Base-by-base conservation (phyloP, 768 basidiomycete genomes). In the Boletus huronensis region DNA sequence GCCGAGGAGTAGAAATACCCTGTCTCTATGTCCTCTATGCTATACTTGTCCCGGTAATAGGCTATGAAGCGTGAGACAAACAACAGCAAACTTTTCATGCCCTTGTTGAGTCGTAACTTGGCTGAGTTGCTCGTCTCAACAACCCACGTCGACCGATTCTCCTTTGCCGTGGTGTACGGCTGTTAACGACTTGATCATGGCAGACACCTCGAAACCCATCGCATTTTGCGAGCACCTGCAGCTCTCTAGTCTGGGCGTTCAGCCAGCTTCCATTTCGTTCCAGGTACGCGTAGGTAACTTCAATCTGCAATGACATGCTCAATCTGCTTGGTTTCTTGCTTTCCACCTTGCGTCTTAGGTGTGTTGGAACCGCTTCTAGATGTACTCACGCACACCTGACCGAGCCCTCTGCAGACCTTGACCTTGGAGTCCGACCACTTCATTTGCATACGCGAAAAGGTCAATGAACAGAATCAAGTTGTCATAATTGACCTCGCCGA, bases 401-500 rank as follows among this genome's bases (percentile, higher is more conserved):
- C 29, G 21, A 50, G 34, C 16, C 32, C 17, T 52, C n/a, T 53
- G 25, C 59, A 93, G 92, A 93, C 89, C 25, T 76, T 98, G 62
- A 98, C 97, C 6, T 80, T 99, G 61, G 94, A 98, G 76, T 96
- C 93, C 60, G 97, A 99, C 79, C 90, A 92, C 71, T 99, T 91
- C 75, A 97, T 99, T 64, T 98, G 97, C 72, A 85, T 98, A 57
- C 90, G 96, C 53, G 96, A 98, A 78, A 94, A 93, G 73, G 82
- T 93, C 67, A 87, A 89, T 65, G 94, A 95, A 60, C 87, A 92
- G 68, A 93, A 96, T 74, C 95, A 98, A 75, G 97, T 99, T 59
- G 96, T 98, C 70, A 98, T 99, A 69, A 90, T 99, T 69, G 96
- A 98, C 85, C 87, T 99, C 59, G 79, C 88, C 57, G 93, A 98